Conservation (phyloP, 208 protist genomes). For the Trypanosoma boissoni region DNA sequence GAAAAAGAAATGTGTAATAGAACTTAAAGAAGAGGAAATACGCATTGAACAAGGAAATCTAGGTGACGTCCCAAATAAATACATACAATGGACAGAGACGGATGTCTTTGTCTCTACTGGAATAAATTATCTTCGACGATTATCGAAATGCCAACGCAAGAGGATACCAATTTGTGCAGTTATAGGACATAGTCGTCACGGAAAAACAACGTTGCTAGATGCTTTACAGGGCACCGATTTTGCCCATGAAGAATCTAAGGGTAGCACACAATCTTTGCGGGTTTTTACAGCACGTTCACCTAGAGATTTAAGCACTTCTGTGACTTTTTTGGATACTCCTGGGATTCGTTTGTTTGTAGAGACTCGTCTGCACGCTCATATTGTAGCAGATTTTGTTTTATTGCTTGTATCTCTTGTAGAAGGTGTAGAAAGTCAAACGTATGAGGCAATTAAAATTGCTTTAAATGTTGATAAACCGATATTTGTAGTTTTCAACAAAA, state of each 20-base stretch:
- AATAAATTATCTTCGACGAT: slow-evolving; percentile 43
- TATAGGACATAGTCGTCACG: slow-evolving; percentile 83
- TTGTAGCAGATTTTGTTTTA: slow-evolving; percentile 64
- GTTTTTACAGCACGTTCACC: slow-evolving; percentile 53
- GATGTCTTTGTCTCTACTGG: slow-evolving; percentile 83
- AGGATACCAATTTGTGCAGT: slow-evolving; percentile 79
- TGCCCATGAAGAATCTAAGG: slow-evolving; percentile 50
- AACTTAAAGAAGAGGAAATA: slow-evolving; percentile 60
- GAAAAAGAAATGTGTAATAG: slow-evolving; percentile 35
- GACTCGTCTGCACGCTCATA: slow-evolving; percentile 69
- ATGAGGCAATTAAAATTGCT: slow-evolving; percentile 83
- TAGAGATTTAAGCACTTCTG: slow-evolving; percentile 14
- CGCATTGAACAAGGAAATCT: not conserved
- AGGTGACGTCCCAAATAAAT: slow-evolving; percentile 25
- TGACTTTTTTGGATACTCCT: slow-evolving; percentile 91
- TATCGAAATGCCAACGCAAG: slow-evolving; percentile 25
- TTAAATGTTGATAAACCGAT: slow-evolving; percentile 84
- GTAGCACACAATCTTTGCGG: slow-evolving; percentile 78
- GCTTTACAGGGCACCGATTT: slow-evolving; percentile 56
- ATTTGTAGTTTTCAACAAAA: slow-evolving; percentile 85
- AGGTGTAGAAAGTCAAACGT: slow-evolving; percentile 78
- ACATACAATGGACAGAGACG: slow-evolving; percentile 76
- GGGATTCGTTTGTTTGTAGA: slow-evolving; percentile 85
- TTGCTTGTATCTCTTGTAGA: slow-evolving; percentile 83
- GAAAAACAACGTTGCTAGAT: slow-evolving; percentile 90